Base-by-base conservation (phyloP, 1,284 basidiomycete genomes). In the Moesziomyces sp. region DNA sequence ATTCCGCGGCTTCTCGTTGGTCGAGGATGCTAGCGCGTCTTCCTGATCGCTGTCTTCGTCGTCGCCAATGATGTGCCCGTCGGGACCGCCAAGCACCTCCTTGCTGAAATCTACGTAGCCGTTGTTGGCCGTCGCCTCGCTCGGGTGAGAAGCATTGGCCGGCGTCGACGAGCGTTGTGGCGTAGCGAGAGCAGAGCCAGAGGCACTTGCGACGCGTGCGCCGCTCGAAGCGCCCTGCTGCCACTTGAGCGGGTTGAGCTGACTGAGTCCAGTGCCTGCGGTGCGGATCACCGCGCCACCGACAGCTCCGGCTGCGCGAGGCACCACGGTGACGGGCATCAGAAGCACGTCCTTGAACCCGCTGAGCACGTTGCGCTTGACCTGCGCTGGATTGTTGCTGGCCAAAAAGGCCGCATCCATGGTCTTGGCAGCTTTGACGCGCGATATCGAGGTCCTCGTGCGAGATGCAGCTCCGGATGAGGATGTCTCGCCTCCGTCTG, bases 281-380 rank as follows among this genome's bases (percentile, higher is more conserved):
- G 79, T 80, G 0, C 73, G 47, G 9, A 77, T 73, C n/a, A 76
- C 70, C 0, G 77, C 80, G 9, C 74, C 71, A 4, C 76, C 74
- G 14, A 93, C 92, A 40, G 86, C 86, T 0, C 85, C 86, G 42
- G 91, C 90, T 6, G 93, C 92, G 10, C 93, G 89, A 0, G 96
- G 96, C 1, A 98, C 94, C 75, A 98, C 97, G 1, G 94, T 97
- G 19, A 98, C 96, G 0, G 96, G 96, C 0, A 97, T 87, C 0
- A 98, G 86, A 0, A 99, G 89, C 0, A 94, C 90, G 64, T 93
- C 91, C 11, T 92, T 92, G 85, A 99, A 98, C 0, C 93, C 93
- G 0, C 93, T 91, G 1, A 99, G 88, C 13, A 98, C 92, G 71
- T 92, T 97, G 21, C 93, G 90, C 83, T 99, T 99, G 60, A 96